Evolutionary conservation across 108 stramenopile genomes (phyloP).

Genomic region (Chaetoceros muelleri): DNA sequence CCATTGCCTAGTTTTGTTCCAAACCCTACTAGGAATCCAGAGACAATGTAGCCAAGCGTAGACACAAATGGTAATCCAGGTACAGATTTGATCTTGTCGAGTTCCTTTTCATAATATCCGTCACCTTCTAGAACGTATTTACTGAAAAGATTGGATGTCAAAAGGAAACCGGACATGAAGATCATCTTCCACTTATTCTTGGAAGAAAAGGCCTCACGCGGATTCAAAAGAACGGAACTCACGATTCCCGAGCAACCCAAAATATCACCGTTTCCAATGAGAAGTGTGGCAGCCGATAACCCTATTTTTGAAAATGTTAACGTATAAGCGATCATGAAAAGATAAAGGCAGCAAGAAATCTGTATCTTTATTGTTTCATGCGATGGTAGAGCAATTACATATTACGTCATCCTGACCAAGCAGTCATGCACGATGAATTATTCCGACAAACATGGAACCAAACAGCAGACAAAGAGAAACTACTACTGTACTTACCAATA

Average conservation of each 20-base stretch:
- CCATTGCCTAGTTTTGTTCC: conserved; percentile 66
- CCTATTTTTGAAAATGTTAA: conserved; percentile 8
- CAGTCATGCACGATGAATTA: too few relatives aligned
- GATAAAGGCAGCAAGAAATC: too few relatives aligned
- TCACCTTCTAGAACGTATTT: not conserved
- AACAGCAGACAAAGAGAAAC: too few relatives aligned
- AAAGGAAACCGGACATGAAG: conserved; percentile 40
- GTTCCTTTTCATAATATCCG: too few relatives aligned
- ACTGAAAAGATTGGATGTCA: conserved; percentile 19
- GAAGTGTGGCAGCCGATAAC: conserved; percentile 39
- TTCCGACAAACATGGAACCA: too few relatives aligned
- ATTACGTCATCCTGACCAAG: too few relatives aligned
- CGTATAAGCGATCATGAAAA: too few relatives aligned
- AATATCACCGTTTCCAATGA: conserved; percentile 55
- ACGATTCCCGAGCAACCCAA: conserved; percentile 57
- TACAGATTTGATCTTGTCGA: too few relatives aligned
- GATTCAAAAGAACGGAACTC: conserved; percentile 24
- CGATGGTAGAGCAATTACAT: too few relatives aligned
- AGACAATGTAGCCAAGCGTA: conserved; percentile 29
- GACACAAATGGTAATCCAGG: conserved; percentile 1
- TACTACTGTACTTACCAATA: too few relatives aligned
- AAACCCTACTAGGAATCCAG: conserved; percentile 64
- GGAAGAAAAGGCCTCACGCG: conserved; percentile 13
- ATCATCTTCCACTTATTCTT: conserved; percentile 44
- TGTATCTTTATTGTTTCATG: too few relatives aligned